Percentiles rank a stretch among this genome's conserved stretches.
phyloP scores from a whole-genome alignment of 768 basidiomycete genomes.

The Chalciporus pseudorubinellus region DNA sequence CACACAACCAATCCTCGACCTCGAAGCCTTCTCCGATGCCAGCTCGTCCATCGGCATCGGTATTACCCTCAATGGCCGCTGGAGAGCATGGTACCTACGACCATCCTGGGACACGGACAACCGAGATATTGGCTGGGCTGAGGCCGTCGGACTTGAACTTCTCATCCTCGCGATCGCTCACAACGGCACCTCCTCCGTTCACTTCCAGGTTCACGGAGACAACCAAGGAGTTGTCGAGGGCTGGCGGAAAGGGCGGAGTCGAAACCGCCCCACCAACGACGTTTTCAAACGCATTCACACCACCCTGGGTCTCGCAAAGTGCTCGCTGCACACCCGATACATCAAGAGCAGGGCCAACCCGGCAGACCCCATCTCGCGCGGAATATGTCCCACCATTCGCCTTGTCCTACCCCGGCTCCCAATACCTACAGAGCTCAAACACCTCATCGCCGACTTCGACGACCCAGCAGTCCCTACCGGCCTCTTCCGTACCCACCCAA shows the following conservation, averaged over 20 bases:
- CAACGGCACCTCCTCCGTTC: neutral
- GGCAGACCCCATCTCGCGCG: constrained; percentile 15
- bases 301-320: neutral
- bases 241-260: constrained; percentile 32
- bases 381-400: neutral
- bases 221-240: constrained; percentile 39
- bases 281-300: constrained; percentile 29
- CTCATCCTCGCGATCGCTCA: constrained; percentile 25
- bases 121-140: constrained; percentile 47
- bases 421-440: neutral
- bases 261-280: constrained; percentile 25
- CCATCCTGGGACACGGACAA: constrained; percentile 30
- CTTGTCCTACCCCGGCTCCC: constrained; percentile 12
- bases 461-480: no score
- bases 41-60: neutral
- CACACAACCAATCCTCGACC: no score
- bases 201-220: constrained; percentile 15
- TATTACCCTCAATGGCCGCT: neutral
- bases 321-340: constrained; percentile 16
- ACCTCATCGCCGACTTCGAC: neutral
- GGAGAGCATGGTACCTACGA: constrained; percentile 33
- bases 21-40: neutral
- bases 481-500: no score
- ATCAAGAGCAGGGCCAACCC: constrained; percentile 15
- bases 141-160: constrained; percentile 44